Evolutionary conservation across 225 moss, liverwort and hornwort species (phyloP), one percentile per base, ranked within the genome.

Genomic region (Pseudoscleropodium purum): DNA sequence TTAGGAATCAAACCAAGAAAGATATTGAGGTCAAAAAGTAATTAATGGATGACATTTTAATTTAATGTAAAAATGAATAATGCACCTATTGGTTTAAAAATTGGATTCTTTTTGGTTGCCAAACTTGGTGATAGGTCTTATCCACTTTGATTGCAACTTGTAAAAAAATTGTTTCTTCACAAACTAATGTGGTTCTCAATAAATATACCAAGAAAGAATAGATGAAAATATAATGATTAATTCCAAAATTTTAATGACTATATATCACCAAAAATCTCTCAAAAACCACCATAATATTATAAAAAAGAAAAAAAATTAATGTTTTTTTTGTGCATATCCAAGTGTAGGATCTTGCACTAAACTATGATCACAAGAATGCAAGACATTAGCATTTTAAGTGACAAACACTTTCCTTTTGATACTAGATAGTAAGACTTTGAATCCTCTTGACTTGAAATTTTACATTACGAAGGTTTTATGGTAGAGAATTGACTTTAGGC

Each of bases 1-100:
- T 26, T 15, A 3, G 3, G 9, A 5, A 1, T 15, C 41, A 9
- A 26, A 0, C 9, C 1, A 26, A 8, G 24, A 39, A 26, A 41
- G 3, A 41, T 26, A 72, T 26, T 39, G 5, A 72, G 72, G 41
- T 15, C 15, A 14, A 41, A 72, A 26, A 26, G 5, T 41, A 41
- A 39, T 41, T 27, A 15, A 41, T 9, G 25, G 15, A 72, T 41
- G 41, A 5, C 15, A 5, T 41, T 26, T 41, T 5, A 72, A 1
- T 25, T 72, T 26, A 26, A 41, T 72, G 9, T 41, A 72, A 16
- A 72, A 72, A 73, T 43, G 9, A 43, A 43, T 73, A 43, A 72
- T 15, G 26, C 27, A 41, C 26, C 0, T 10, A 1, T 41, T 26
- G 15, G 27, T 72, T 3, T 3, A 41, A 72, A 72, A 15, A 26